A percentile compares a stretch with the other conserved stretches of the same genome.
These are phyloP conservation scores for Citrus cavaleriei DNA, from an alignment of 345 rosid species.

Conservation along the genomic window DNA sequence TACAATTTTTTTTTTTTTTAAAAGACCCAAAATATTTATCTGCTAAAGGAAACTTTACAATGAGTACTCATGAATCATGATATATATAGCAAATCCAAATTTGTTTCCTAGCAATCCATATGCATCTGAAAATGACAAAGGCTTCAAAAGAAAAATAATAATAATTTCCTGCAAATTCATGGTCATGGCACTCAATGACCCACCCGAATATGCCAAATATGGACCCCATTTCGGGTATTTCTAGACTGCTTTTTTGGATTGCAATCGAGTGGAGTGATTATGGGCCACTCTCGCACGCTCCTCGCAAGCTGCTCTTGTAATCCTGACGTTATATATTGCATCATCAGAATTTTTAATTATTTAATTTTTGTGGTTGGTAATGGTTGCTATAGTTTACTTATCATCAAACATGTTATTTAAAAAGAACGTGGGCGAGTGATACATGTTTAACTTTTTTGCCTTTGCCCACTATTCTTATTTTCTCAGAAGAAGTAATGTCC, in stretches of 20 bases:
- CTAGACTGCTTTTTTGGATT: not conserved
- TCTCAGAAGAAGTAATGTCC: too few species aligned
- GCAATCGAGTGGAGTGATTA: not conserved
- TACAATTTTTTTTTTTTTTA: not conserved
- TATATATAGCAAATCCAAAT: not conserved
- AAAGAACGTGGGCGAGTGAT: too few species aligned
- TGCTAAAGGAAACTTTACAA: not conserved
- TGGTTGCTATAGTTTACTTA: too few species aligned
- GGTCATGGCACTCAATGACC: not conserved
- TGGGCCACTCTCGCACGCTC: constrained; percentile 18
- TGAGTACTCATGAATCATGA: not conserved
- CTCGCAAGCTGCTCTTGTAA: constrained; percentile 8
- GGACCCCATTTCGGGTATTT: constrained; percentile 17
- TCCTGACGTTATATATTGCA: constrained; percentile 5
- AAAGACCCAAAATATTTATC: not conserved
- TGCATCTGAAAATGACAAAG: not conserved
- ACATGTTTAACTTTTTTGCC: too few species aligned
- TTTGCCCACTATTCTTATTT: too few species aligned
- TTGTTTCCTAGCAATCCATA: not conserved
- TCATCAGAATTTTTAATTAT: not conserved
- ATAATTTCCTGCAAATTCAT: too few species aligned
- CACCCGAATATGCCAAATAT: constrained; percentile 1
- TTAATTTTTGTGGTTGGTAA: not conserved
- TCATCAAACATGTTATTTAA: too few species aligned
- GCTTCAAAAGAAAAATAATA: not conserved